These are phyloP conservation scores for Dipteronia sinensis DNA, from an alignment of 345 rosid genomes.

Conservation along the genomic window DNA sequence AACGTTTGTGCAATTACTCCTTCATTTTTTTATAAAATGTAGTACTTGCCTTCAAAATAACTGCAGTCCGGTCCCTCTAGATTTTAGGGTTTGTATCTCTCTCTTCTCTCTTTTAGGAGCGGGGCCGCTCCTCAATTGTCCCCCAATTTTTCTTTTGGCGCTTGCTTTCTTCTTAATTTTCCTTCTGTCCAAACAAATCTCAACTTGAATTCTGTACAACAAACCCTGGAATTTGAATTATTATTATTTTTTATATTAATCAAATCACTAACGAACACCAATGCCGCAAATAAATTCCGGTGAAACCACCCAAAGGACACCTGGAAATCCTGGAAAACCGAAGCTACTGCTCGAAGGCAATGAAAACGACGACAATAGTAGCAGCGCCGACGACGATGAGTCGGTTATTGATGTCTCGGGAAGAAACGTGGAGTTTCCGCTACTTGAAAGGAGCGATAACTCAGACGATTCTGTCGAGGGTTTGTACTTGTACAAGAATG, in stretches of 20 bases:
- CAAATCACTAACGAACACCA: constrained; percentile 11
- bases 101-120: constrained; percentile 12
- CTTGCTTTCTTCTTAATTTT: constrained; percentile 12
- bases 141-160: constrained; percentile 13
- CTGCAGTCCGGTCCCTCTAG: constrained; percentile 27
- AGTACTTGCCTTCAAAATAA: not conserved
- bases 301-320: constrained; percentile 15
- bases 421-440: constrained; percentile 64
- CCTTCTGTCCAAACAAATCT: constrained; percentile 34
- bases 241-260: not conserved
- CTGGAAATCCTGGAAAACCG: constrained; percentile 24
- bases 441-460: constrained; percentile 32
- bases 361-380: not conserved
- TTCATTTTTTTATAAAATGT: not conserved
- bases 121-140: constrained; percentile 25
- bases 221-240: constrained; percentile 2
- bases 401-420: constrained; percentile 74
- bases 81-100: constrained; percentile 54
- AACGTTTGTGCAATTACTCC: too few relatives aligned
- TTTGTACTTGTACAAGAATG: constrained; percentile 72
- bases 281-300: constrained; percentile 40
- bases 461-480: constrained; percentile 49
- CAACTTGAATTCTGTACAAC: constrained; percentile 3
- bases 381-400: constrained; percentile 47
- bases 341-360: constrained; percentile 12